Conservation (phyloP, 2,329 filamentous ascomycete genomes). For the Chrysosporium keratinophilum region DNA sequence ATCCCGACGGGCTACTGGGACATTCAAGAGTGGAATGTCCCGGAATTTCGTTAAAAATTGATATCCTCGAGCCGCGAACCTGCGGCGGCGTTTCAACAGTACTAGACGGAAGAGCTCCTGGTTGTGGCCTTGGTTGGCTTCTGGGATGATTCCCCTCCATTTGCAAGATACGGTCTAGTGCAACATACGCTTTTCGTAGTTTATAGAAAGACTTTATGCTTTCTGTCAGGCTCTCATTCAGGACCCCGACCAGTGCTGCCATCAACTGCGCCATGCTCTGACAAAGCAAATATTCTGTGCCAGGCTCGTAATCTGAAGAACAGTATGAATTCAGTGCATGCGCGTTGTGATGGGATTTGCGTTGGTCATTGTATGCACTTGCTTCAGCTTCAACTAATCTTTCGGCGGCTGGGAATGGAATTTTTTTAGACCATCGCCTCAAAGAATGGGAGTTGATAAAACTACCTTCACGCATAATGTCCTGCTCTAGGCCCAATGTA, state of each 20-base stretch:
- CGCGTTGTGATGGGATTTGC: constrained; percentile 57
- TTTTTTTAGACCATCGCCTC: background rate
- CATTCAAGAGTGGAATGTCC: too few species aligned
- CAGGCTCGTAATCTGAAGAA: constrained; percentile 63
- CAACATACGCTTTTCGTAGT: constrained; percentile 74
- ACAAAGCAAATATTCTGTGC: constrained; percentile 77
- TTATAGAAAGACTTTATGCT: constrained; percentile 88
- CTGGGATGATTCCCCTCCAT: constrained; percentile 55
- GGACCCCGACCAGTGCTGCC: constrained; percentile 73
- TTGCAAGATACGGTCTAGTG: constrained; percentile 67
- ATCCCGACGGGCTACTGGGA: too few species aligned
- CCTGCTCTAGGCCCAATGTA: constrained; percentile 81
- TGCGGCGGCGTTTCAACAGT: background rate
- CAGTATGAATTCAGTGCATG: constrained; percentile 42
- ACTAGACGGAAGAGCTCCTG: background rate
- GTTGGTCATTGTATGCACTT: constrained; percentile 63
- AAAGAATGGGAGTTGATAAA: constrained; percentile 1
- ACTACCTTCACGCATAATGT: constrained; percentile 67
- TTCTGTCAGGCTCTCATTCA: constrained; percentile 89
- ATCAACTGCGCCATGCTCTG: constrained; percentile 81
- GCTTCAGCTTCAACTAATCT: constrained; percentile 66
- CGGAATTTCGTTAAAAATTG: background rate
- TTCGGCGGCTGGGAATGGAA: constrained; percentile 47
- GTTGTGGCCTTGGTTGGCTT: background rate
- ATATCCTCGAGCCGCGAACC: too few species aligned